Conservation (phyloP, 2,329 filamentous ascomycete genomes). For the Alternaria metachromatica region DNA sequence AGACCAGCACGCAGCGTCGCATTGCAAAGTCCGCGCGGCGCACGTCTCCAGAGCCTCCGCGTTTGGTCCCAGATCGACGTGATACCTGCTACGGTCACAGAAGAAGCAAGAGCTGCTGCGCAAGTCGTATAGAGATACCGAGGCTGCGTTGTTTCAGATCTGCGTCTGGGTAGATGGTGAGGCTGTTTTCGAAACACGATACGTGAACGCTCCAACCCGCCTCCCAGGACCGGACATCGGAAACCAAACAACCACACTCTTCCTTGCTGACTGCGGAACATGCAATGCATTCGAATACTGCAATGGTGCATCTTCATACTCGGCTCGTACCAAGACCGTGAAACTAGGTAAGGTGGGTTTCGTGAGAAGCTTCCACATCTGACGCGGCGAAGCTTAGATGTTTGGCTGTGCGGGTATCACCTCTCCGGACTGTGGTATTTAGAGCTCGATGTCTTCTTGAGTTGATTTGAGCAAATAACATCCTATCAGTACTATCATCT, state of each 20-base stretch:
- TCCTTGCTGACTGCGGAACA: conserved; percentile 20
- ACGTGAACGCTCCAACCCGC: conserved; percentile 2
- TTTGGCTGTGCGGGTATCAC: neutral
- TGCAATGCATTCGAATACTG: conserved; percentile 2
- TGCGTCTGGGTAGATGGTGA: conserved; percentile 33
- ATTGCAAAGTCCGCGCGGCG: neutral
- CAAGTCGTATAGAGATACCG: neutral
- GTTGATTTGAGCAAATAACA: conserved; percentile 6
- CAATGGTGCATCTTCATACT: neutral
- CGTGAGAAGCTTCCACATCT: conserved; percentile 30
- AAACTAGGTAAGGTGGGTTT: conserved; percentile 28
- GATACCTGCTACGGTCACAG: neutral
- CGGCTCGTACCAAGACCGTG: conserved; percentile 23
- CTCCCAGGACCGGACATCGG: conserved; percentile 7
- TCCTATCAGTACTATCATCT: conserved; percentile 17
- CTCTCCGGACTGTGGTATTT: conserved; percentile 1
- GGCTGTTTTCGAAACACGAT: conserved; percentile 31
- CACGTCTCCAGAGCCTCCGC: neutral
- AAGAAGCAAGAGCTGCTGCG: neutral
- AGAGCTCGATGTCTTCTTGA: neutral
- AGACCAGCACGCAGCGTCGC: neutral
- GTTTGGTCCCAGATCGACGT: neutral
- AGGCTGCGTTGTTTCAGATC: conserved; percentile 36
- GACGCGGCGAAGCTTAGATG: conserved; percentile 19
- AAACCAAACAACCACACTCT: conserved; percentile 19